Conservation (phyloP, 495 filamentous ascomycete species). For the Trypethelium eluteriae region DNA sequence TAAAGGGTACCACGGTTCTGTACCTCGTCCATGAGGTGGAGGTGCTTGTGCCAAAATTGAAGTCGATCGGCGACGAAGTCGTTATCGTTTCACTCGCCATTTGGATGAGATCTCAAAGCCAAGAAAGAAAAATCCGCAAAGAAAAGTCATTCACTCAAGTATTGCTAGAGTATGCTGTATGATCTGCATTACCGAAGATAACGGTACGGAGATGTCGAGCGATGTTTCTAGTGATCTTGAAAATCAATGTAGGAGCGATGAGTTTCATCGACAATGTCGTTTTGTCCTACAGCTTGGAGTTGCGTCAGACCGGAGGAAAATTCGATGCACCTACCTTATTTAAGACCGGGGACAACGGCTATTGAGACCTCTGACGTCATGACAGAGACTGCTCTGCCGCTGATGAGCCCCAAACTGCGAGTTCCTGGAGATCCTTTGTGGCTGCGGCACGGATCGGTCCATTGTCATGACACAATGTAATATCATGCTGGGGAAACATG, state of each 20-base stretch:
- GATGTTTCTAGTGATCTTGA: too few relatives aligned
- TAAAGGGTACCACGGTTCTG: background rate
- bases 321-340: background rate
- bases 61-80: background rate
- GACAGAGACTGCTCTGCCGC: background rate
- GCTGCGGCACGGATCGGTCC: background rate
- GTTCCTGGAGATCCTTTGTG: background rate
- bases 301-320: background rate
- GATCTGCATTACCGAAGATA: background rate
- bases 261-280: too few relatives aligned
- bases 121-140: background rate
- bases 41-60: background rate
- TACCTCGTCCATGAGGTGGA: background rate
- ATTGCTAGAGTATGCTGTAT: background rate
- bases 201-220: too few relatives aligned
- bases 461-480: background rate
- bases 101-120: background rate
- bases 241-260: too few relatives aligned
- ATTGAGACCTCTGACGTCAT: background rate
- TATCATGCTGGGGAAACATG: background rate
- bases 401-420: background rate
- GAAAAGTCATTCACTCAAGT: background rate
- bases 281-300: background rate
- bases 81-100: background rate
- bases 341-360: background rate